Percentiles rank a stretch among this genome's conserved stretches.
These are phyloP conservation scores for Spiromastix sp. DNA, from an alignment of 2,329 filamentous ascomycete species.

Conservation along the genomic window DNA sequence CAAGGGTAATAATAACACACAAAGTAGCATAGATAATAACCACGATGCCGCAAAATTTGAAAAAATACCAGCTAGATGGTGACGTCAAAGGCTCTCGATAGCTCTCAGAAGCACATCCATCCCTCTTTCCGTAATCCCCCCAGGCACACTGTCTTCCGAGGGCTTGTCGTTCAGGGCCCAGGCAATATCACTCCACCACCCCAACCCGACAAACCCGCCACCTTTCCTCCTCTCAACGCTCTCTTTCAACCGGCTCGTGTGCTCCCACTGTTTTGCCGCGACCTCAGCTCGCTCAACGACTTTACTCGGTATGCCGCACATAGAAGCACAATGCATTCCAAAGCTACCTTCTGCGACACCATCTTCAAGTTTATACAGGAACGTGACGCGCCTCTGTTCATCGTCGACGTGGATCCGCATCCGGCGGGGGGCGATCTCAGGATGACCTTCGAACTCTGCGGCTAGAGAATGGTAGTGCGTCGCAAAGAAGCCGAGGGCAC, in stretches of 20 bases:
- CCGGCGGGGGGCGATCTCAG: constrained; percentile 72
- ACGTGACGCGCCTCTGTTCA: constrained; percentile 74
- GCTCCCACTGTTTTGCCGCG: constrained; percentile 87
- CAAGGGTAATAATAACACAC: not conserved
- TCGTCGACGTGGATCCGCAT: constrained; percentile 97
- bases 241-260: constrained; percentile 82
- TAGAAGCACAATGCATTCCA: constrained; percentile 96
- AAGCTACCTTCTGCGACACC: constrained; percentile 95
- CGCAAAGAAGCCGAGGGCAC: constrained; percentile 91
- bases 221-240: constrained; percentile 71
- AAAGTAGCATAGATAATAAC: not conserved
- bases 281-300: constrained; percentile 81
- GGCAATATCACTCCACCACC: constrained; percentile 77
- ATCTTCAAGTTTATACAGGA: constrained; percentile 86
- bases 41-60: not conserved
- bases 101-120: constrained; percentile 48
- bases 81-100: constrained; percentile 41
- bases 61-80: not conserved
- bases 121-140: constrained; percentile 37
- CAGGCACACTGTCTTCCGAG: constrained; percentile 19
- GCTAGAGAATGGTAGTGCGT: constrained; percentile 95
- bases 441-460: constrained; percentile 79
- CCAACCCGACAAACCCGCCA: constrained; percentile 72
- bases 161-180: constrained; percentile 54
- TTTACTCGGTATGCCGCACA: constrained; percentile 82